These are phyloP conservation scores for Xylaria scruposa DNA, from an alignment of 495 filamentous ascomycete species.

Conservation along the genomic window DNA sequence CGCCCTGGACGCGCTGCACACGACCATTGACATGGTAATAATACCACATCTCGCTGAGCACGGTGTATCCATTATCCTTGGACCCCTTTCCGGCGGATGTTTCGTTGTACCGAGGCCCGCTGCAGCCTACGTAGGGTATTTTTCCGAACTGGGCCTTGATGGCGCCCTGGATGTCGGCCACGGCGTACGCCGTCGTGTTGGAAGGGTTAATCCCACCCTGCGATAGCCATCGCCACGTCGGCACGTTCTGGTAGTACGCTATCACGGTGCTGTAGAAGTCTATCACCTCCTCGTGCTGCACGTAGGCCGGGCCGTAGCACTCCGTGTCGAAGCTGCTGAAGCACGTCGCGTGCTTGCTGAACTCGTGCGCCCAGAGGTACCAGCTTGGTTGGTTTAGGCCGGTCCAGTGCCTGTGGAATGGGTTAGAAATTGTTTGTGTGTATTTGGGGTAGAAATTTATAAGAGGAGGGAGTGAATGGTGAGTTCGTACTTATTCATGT, in stretches of 20 bases:
- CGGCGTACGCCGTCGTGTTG: slow-evolving; percentile 48
- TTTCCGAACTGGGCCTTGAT: slow-evolving; percentile 48
- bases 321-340: slow-evolving; percentile 57
- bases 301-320: slow-evolving; percentile 56
- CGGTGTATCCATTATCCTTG: slow-evolving; percentile 52
- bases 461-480: not conserved
- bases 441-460: not conserved
- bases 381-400: slow-evolving; percentile 49
- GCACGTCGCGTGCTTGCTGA: slow-evolving; percentile 63
- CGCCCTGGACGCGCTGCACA: slow-evolving; percentile 49
- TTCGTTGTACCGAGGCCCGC: slow-evolving; percentile 54
- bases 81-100: slow-evolving; percentile 53
- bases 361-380: slow-evolving; percentile 62
- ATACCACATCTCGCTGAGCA: slow-evolving; percentile 58
- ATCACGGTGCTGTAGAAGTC: slow-evolving; percentile 55
- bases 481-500: slow-evolving; percentile 52
- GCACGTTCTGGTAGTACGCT: slow-evolving; percentile 49
- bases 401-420: slow-evolving; percentile 50
- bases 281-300: slow-evolving; percentile 51
- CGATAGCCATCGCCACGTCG: slow-evolving; percentile 53
- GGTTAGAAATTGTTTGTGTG: not conserved
- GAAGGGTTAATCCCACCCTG: slow-evolving; percentile 42
- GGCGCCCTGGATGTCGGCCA: slow-evolving; percentile 47
- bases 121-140: slow-evolving; percentile 56
- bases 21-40: slow-evolving; percentile 54